These are phyloP conservation scores for Colletotrichum spaethianum DNA, from an alignment of 2,329 filamentous ascomycete species.

Conservation along the genomic window DNA sequence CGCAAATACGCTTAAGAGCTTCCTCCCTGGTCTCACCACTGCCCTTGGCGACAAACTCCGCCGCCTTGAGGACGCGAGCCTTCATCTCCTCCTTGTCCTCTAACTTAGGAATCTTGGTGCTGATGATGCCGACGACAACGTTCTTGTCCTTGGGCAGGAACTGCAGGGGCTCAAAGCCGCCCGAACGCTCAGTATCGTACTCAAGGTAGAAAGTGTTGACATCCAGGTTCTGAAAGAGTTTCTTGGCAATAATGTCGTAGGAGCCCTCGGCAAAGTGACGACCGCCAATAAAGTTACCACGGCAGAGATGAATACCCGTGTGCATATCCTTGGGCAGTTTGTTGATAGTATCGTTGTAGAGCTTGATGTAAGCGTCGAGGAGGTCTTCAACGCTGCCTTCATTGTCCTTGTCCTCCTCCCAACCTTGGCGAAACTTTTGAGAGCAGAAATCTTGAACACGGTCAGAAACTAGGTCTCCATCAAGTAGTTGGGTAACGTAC, in stretches of 20 bases:
- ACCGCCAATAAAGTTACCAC: constrained; percentile 76
- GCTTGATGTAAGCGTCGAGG: constrained; percentile 81
- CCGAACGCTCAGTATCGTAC: constrained; percentile 76
- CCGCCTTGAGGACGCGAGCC: constrained; percentile 70
- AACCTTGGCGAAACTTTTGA: constrained; percentile 78
- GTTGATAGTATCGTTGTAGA: constrained; percentile 81
- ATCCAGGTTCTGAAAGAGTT: constrained; percentile 74
- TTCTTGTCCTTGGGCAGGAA: constrained; percentile 73
- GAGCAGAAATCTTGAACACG: constrained; percentile 77
- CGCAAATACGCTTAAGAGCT: constrained; percentile 76
- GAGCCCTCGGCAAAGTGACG: constrained; percentile 77
- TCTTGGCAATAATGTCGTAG: constrained; percentile 77
- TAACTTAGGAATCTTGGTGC: constrained; percentile 72
- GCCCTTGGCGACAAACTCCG: constrained; percentile 79
- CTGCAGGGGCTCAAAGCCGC: constrained; percentile 76
- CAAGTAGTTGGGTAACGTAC: constrained; percentile 57
- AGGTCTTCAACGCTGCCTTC: constrained; percentile 76
- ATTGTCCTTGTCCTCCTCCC: constrained; percentile 78
- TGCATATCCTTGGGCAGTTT: constrained; percentile 79
- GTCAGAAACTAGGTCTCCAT: constrained; percentile 5
- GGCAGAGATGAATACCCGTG: constrained; percentile 83
- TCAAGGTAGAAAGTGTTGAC: constrained; percentile 79
- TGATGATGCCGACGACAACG: constrained; percentile 75
- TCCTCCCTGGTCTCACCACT: constrained; percentile 75
- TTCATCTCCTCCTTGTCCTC: constrained; percentile 77